Base-by-base conservation (phyloP, 2,329 filamentous ascomycete species). In the Talaromyces islandicus region DNA sequence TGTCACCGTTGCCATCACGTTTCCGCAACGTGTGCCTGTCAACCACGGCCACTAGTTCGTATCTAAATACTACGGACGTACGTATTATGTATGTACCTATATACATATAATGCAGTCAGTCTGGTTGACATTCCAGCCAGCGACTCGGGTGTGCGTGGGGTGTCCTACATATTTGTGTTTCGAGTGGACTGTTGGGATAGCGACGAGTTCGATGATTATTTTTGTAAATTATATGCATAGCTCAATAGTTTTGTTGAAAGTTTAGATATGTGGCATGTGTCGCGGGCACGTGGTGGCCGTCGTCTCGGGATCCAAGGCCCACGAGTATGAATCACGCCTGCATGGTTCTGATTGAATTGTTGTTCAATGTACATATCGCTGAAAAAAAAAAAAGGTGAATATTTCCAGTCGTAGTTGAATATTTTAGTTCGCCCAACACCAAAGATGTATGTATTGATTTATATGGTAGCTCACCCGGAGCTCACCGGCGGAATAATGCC, bases 401-500 rank as follows among this genome's bases (percentile, higher is more conserved):
- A 35, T 35, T 35, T 17, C 32, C 32, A 35, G 14, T 12, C 5
- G 2, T 12, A n/a, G 17, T 38, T 6, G 14, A 38, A 38, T n/a
- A 17, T 38, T 2, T n/a, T 38, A 5, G 17, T n/a, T 38, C 35
- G 35, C 35, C 14, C 35, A 38, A 38, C 35, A 38, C 35, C 35
- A n/a, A 35, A 35, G 17, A n/a, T n/a, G 7, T 6, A 38, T 38
- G 35, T n/a, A 38, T n/a, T n/a, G n/a, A 17, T 4, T 7, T 17
- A 38, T 17, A 17, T 38, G 14, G 4, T 21, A 46, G 41, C 24
- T 51, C 62, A 80, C 25, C 77, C 77, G 58, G 77, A 79, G 67
- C 77, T 80, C 59, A 80, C 78, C 57, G 78, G 78, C 54, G 78
- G 78, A 63, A 80, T 78, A 62, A 80, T 70, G 17, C 74, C 78